Evolutionary conservation across 768 basidiomycete genomes (phyloP).

Genomic region (Agrocybe pediades): DNA sequence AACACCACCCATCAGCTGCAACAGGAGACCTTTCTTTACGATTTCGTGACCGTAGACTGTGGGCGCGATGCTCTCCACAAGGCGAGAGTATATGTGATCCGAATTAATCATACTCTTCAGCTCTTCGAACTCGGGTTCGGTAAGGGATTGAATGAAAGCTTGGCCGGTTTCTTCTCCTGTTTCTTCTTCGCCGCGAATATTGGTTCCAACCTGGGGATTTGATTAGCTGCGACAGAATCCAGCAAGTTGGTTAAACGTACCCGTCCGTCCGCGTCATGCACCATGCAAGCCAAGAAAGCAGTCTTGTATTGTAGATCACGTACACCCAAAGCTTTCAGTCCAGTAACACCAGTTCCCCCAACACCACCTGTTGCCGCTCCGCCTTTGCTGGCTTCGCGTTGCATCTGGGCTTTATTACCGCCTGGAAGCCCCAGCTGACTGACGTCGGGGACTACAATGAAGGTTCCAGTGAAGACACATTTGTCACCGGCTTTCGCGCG

Average conservation of each 20-base stretch:
- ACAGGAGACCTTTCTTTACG: constrained; percentile 94
- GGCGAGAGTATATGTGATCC: constrained; percentile 91
- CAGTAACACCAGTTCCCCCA: constrained; percentile 85
- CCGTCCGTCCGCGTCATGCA: constrained; percentile 84
- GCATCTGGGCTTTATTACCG: constrained; percentile 88
- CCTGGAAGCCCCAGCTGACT: constrained; percentile 94
- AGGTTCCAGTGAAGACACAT: constrained; percentile 96
- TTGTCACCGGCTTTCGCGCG: constrained; percentile 99
- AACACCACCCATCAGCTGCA: constrained; percentile 98
- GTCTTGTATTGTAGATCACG: constrained; percentile 98
- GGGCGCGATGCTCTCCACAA: constrained; percentile 94
- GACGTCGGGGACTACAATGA: constrained; percentile 98
- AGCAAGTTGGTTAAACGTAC: constrained; percentile 47
- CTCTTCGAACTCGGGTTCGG: constrained; percentile 94
- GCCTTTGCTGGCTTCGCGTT: constrained; percentile 77
- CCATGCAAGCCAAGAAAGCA: constrained; percentile 98
- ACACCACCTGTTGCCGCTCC: constrained; percentile 63
- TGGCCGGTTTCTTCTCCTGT: constrained; percentile 76
- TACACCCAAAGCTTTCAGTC: constrained; percentile 92
- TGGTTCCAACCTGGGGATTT: constrained; percentile 67
- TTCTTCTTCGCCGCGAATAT: constrained; percentile 89
- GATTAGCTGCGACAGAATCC: constrained; percentile 3
- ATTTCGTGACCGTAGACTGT: constrained; percentile 99
- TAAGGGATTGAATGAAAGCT: constrained; percentile 86
- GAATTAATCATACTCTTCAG: constrained; percentile 92